phyloP scores from a whole-genome alignment of 2,329 filamentous ascomycete genomes.

The Aureobasidium vineae region DNA sequence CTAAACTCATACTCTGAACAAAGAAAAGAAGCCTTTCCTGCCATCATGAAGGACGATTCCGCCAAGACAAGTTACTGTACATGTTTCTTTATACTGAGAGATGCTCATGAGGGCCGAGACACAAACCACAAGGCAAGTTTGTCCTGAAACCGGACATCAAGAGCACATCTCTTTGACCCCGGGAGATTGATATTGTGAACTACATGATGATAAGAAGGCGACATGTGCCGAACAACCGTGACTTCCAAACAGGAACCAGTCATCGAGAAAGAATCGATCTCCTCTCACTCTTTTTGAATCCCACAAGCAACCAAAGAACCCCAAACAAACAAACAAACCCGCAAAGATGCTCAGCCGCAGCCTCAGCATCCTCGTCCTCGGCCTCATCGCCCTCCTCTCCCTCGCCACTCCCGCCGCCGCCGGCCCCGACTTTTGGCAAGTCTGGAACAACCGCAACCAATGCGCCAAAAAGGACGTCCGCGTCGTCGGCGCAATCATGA shows the following conservation, averaged over 20 bases:
- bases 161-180: neutral
- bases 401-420: neutral
- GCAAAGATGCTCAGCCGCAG: conserved; percentile 2
- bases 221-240: neutral
- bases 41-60: neutral
- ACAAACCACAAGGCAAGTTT: neutral
- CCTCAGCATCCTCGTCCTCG: neutral
- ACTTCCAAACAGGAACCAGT: neutral
- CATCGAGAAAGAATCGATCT: neutral
- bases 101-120: neutral
- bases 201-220: neutral
- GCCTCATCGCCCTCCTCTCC: conserved; percentile 9
- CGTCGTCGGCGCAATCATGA: neutral
- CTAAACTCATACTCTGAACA: neutral
- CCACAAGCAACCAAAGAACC: neutral
- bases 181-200: conserved; percentile 15
- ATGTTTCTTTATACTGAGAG: neutral
- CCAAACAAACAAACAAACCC: neutral
- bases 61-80: neutral
- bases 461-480: neutral
- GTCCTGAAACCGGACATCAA: conserved; percentile 14
- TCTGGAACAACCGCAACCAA: neutral
- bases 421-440: neutral
- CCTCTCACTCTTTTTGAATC: neutral
- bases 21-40: neutral